Evolutionary conservation across 202 grass and related monocot genomes (phyloP).

Genomic region (Setaria viridis): DNA sequence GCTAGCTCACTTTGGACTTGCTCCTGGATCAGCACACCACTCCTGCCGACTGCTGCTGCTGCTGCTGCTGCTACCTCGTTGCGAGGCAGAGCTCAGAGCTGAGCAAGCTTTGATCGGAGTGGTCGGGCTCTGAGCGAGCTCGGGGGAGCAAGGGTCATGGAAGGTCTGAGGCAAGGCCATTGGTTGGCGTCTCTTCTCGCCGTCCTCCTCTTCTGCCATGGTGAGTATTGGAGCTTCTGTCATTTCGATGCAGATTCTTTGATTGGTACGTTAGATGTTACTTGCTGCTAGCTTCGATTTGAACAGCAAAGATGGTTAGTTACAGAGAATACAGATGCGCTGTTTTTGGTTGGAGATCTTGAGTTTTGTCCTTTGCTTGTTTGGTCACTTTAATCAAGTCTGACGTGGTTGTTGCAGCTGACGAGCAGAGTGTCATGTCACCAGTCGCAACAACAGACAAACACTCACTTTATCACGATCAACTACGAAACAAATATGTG

Average conservation of each 20-base stretch:
- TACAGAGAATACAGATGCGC: background rate
- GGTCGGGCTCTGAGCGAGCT: background rate
- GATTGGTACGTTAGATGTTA: background rate
- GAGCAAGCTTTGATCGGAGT: background rate
- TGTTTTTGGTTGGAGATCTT: background rate
- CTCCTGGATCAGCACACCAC: background rate
- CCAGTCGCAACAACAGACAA: slow-evolving; percentile 47
- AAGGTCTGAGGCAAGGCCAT: slow-evolving; percentile 26
- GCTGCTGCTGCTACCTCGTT: background rate
- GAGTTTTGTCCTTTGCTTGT: background rate
- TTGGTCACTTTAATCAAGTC: background rate
- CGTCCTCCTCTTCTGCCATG: slow-evolving; percentile 51
- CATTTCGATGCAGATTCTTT: no score
- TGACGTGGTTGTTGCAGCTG: slow-evolving; percentile 11
- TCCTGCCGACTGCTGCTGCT: slow-evolving; percentile 1
- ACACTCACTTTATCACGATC: slow-evolving; percentile 14
- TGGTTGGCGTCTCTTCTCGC: slow-evolving; percentile 36
- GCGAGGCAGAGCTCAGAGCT: slow-evolving; percentile 1
- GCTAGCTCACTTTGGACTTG: slow-evolving; percentile 34
- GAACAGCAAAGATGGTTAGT: background rate
- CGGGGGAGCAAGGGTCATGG: slow-evolving; percentile 47
- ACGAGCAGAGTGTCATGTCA: slow-evolving; percentile 22
- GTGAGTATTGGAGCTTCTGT: slow-evolving; percentile 36
- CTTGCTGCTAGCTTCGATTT: background rate
- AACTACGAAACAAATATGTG: slow-evolving; percentile 9